Percentiles rank a stretch among this genome's conserved stretches.
Conservation (phyloP, 305 asterid species). For the Fraxinus platypoda region DNA sequence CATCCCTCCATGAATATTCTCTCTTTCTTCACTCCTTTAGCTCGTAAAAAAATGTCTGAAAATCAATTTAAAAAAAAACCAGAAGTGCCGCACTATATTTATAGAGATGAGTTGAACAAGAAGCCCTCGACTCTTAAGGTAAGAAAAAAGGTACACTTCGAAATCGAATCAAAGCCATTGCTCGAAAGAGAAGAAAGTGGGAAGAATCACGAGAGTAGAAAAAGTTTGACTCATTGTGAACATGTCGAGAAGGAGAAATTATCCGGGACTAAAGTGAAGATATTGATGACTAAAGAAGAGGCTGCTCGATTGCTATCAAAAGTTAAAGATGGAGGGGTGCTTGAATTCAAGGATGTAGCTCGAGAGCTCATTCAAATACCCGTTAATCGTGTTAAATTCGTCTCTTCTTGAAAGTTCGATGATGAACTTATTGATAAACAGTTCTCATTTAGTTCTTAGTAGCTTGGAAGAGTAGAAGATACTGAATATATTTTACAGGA, state of each 20-base stretch:
- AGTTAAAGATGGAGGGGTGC: conserved; percentile 31
- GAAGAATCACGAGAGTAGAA: not conserved
- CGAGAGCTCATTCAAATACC: conserved; percentile 26
- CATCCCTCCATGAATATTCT: not conserved
- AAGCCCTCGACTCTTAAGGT: not conserved
- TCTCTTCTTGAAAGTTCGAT: not conserved
- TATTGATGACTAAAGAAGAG: conserved; percentile 34
- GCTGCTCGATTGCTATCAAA: conserved; percentile 30
- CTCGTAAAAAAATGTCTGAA: not conserved
- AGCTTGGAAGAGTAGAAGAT: too few species aligned
- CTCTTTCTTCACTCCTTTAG: not conserved
- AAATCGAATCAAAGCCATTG: not conserved
- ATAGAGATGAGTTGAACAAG: not conserved
- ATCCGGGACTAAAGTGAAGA: conserved; percentile 16
- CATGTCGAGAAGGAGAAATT: not conserved
- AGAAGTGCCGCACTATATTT: not conserved
- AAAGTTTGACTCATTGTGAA: not conserved
- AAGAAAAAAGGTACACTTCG: not conserved
- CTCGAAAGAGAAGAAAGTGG: not conserved
- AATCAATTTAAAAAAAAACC: not conserved
- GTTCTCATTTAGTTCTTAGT: not conserved
- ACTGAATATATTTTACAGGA: too few species aligned
- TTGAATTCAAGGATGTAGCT: conserved; percentile 28
- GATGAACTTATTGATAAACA: not conserved
- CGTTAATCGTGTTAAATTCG: conserved; percentile 14